Percentiles rank a stretch among this genome's conserved stretches.
phyloP scores from a whole-genome alignment of 768 basidiomycete genomes.

The Russula brevipes region DNA sequence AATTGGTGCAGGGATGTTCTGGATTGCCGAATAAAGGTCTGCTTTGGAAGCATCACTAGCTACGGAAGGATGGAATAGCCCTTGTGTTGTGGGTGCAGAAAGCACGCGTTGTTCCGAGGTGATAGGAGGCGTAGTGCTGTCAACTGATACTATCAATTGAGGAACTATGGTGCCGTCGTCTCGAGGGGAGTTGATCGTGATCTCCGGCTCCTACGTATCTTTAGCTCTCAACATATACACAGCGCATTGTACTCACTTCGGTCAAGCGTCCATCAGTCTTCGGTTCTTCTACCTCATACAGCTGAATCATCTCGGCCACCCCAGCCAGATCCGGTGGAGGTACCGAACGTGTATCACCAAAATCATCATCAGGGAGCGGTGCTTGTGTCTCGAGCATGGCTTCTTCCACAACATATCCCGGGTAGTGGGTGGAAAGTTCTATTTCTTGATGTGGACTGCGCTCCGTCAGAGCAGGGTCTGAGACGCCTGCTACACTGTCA shows the following conservation, averaged over 20 bases:
- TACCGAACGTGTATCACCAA: slow-evolving; percentile 12
- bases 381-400: neutral
- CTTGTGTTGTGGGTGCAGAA: neutral
- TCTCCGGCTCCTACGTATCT: slow-evolving; percentile 3
- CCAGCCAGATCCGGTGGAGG: slow-evolving; percentile 10
- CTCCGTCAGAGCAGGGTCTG: neutral
- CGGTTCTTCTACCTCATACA: slow-evolving; percentile 20
- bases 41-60: neutral
- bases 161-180: neutral
- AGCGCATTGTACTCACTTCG: slow-evolving; percentile 5
- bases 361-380: neutral
- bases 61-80: neutral
- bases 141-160: neutral
- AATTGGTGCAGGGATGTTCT: slow-evolving; percentile 21
- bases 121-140: neutral
- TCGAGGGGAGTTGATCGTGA: neutral
- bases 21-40: neutral
- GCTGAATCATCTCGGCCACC: neutral
- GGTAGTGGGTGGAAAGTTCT: neutral
- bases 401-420: slow-evolving; percentile 18
- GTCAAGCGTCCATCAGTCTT: slow-evolving; percentile 6
- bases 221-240: neutral
- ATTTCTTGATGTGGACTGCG: neutral
- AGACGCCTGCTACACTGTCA: neutral
- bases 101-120: neutral